These are phyloP conservation scores for Hevea brasiliensis DNA, from an alignment of 345 rosid genomes.

Conservation along the genomic window DNA sequence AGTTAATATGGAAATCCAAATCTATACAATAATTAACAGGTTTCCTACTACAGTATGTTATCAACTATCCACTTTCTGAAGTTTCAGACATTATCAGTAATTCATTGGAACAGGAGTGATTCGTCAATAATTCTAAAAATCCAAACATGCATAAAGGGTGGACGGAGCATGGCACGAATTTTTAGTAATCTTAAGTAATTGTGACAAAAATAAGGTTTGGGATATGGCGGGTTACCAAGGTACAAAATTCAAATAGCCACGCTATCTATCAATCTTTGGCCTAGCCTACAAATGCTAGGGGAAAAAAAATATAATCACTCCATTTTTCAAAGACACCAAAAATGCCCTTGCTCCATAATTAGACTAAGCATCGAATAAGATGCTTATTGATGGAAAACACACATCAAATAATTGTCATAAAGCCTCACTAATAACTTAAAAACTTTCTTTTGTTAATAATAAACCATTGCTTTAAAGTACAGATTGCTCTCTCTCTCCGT, in stretches of 20 bases:
- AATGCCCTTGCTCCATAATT: constrained; percentile 10
- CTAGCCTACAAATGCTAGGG: constrained; percentile 2
- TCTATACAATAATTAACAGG: neutral
- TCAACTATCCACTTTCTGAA: neutral
- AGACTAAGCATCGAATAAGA: constrained; percentile 15
- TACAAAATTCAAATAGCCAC: neutral
- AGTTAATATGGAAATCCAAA: neutral
- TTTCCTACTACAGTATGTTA: neutral
- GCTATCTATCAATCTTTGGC: neutral
- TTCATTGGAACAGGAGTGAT: neutral
- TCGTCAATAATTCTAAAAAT: neutral
- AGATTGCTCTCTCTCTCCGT: constrained; percentile 21
- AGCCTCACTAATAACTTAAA: constrained; percentile 14
- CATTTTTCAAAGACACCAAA: constrained; percentile 18
- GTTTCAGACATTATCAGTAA: neutral
- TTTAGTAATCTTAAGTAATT: neutral
- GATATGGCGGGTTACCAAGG: neutral
- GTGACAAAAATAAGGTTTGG: neutral
- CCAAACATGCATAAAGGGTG: neutral
- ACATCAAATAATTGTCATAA: constrained; percentile 32
- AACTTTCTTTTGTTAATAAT: constrained; percentile 19
- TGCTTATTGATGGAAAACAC: constrained; percentile 20
- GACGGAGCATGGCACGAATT: neutral
- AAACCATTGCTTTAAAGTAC: constrained; percentile 35
- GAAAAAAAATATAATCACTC: constrained; percentile 2